Percentiles rank a stretch among this genome's conserved stretches.
Conservation (phyloP, 2,329 filamentous ascomycete species). For the Pezicula carpinea region DNA sequence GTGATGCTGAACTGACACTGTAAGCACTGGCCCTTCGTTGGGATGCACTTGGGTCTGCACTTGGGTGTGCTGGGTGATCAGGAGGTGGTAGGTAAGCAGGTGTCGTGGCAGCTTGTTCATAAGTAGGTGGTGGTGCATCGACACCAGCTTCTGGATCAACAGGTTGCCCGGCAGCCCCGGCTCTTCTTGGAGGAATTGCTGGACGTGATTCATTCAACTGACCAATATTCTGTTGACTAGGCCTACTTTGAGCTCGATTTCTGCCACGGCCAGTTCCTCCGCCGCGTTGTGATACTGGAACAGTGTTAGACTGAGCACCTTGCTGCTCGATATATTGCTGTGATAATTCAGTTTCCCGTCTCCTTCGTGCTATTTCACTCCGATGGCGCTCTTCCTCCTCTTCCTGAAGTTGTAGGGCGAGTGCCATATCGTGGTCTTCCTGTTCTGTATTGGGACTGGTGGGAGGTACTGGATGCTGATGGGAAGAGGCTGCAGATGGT, state of each 20-base stretch:
- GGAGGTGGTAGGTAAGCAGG: constrained; percentile 49
- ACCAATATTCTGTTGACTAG: constrained; percentile 9
- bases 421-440: constrained; percentile 78
- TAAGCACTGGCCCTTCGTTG: constrained; percentile 19
- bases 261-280: constrained; percentile 11
- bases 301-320: constrained; percentile 35
- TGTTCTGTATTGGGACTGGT: constrained; percentile 45
- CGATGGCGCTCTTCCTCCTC: constrained; percentile 80
- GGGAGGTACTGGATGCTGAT: constrained; percentile 5
- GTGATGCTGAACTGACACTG: constrained; percentile 6
- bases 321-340: constrained; percentile 68
- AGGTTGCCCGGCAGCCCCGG: constrained; percentile 11
- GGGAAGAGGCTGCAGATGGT: constrained; percentile 4
- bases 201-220: constrained; percentile 32
- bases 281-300: constrained; percentile 21
- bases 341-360: constrained; percentile 62
- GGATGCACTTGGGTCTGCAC: constrained; percentile 9
- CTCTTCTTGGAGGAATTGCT: constrained; percentile 36
- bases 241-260: background rate
- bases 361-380: constrained; percentile 54
- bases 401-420: constrained; percentile 90
- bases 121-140: constrained; percentile 57
- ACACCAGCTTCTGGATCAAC: constrained; percentile 34
- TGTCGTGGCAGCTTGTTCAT: constrained; percentile 57
- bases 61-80: constrained; percentile 36